Evolutionary conservation across 805 yeast species (phyloP), one percentile per base, ranked within the genome.

Genomic region (Cyberlindnera samutprakarnensis): DNA sequence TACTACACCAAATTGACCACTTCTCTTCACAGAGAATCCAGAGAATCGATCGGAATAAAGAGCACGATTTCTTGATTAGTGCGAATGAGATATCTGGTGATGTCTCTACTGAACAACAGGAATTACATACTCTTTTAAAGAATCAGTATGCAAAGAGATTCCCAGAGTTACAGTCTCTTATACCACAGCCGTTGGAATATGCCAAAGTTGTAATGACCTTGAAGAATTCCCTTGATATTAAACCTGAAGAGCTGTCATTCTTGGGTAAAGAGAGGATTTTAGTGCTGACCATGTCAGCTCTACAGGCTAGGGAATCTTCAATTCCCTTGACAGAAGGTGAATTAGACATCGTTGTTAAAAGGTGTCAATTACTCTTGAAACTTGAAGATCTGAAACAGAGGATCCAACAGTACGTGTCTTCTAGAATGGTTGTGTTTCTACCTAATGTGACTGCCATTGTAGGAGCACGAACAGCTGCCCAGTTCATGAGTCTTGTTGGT

Each of bases 371-470:
- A 3, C 49, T 82, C 1, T 32, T 68, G 4, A 57, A 61, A 7
- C 57, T 85, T 10, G 61, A 66, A 26, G 55, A 51, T 0, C 57
- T 72, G 1, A 61, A 70, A 34, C 37, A 37, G 2, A 53, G 56
- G 23, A 64, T 86, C 7, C 64, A 75, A 1, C 36, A 49, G 2
- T 80, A 68, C 44, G 73, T 86, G 12, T 61, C 88, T 0, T 51
- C 65, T 1, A 70, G 75, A 43, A 64, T 83, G 15, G 57, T 68
- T 2, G 49, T 55, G 2, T 68, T 77, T 43, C 94, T 95, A 0
- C 98, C 97, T 2, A 90, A 92, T 52, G 56, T 84, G 2, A 65
- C 84, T 3, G 73, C 73, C 1, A 59, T 92, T 7, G 64, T 90
- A 2, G 94, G 95, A 0, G 62, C 94, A 0, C 60, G 69, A 6